Conservation (phyloP, 352 stramenopile species). For the Pythium rishiriense region DNA sequence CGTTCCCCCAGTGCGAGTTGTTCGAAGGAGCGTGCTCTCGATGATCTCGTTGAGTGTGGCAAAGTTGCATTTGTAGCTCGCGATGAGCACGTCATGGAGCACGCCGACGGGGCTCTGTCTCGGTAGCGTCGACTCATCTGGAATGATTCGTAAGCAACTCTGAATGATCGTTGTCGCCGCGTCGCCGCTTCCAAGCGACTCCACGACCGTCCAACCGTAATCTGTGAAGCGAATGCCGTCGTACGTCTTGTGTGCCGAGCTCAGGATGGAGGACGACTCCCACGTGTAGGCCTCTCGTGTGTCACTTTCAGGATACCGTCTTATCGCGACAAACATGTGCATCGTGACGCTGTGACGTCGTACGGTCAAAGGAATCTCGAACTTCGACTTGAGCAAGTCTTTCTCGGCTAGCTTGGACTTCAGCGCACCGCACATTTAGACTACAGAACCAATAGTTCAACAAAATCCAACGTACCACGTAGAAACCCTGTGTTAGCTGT, state of each 20-base stretch:
- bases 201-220: conserved; percentile 8
- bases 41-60: conserved; percentile 4
- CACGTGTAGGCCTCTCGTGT: conserved; percentile 7
- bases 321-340: background rate
- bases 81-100: conserved; percentile 7
- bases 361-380: background rate
- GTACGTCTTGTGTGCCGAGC: background rate
- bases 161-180: background rate
- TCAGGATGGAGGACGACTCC: conserved; percentile 1
- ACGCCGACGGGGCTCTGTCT: background rate
- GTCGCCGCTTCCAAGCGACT: background rate
- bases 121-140: background rate
- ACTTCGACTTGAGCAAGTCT: background rate
- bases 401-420: background rate
- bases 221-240: conserved; percentile 4
- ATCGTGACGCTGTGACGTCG: background rate
- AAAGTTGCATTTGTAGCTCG: conserved; percentile 18
- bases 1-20: too few species aligned
- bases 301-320: background rate
- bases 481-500: conserved; percentile 4
- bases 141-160: conserved; percentile 5
- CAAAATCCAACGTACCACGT: background rate
- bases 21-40: background rate
- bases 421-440: too few species aligned
- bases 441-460: too few species aligned